Base-by-base conservation (phyloP, 169 alveolate species). In the Eimeria falciformis region DNA sequence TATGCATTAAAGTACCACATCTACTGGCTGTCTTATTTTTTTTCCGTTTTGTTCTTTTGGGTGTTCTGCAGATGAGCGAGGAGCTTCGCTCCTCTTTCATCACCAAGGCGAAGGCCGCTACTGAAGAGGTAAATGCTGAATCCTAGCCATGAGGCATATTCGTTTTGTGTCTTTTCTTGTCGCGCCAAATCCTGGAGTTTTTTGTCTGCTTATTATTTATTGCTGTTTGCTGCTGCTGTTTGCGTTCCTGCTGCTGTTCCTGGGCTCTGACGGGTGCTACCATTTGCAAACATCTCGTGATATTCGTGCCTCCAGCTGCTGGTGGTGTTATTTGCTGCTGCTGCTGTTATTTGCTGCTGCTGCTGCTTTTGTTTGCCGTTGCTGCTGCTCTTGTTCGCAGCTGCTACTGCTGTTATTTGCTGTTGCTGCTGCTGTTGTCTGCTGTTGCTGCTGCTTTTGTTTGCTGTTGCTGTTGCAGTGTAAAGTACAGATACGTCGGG, bases 401-500 rank as follows among this genome's bases (percentile, higher is more conserved):
- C n/a, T 21, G 66, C 7, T 75, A 45, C 46, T 21, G 65, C n/a
- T 0, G 2, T 1, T 43, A 2, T 21, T 46, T 33, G 47, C 23
- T 46, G 85, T 45, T 45, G 23, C 46, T 45, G n/a, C n/a, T n/a
- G n/a, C n/a, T n/a, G n/a, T n/a, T n/a, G n/a, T n/a, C 7, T 50
- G n/a, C n/a, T n/a, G n/a, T n/a, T n/a, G 45, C 85, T 75, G n/a
- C 25, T 2, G 4, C 11, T 58, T 45, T 75, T 46, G 85, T 65
- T 75, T 50, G 62, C 62, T 50, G 62, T 21, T 50, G 62, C 73
- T 62, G 73, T 23, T 79, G 73, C 88, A 79, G 88, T 79, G 88
- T 40, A 79, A 53, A 56, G 88, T 79, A 18, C 88, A 53, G 33
- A 53, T 79, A 23, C 88, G 88, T n/a, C 88, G 88, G 55, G 73